Percentiles rank a stretch among this genome's conserved stretches.
These are phyloP conservation scores for Lithospermum erythrorhizon DNA, from an alignment of 257 asterid genomes.

Conservation along the genomic window DNA sequence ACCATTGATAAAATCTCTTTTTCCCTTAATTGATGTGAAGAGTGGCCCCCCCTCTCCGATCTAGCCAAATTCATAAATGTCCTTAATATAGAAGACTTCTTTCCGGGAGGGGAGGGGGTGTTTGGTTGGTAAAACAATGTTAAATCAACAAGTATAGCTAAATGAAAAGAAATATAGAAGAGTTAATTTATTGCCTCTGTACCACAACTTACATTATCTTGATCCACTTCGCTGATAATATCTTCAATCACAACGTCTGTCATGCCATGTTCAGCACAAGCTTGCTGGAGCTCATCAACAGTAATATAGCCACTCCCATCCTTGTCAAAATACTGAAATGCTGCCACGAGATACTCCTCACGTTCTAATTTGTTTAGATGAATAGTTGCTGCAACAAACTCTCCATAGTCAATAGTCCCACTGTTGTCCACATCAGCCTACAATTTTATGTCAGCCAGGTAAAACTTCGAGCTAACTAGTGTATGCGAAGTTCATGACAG, in stretches of 20 bases:
- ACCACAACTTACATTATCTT: conserved; percentile 49
- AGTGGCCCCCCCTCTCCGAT: too few relatives aligned
- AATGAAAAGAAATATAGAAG: neutral
- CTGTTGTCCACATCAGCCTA: conserved; percentile 87
- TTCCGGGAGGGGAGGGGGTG: too few relatives aligned
- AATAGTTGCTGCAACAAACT: conserved; percentile 69
- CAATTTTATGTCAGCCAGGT: conserved; percentile 14
- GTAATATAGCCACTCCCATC: conserved; percentile 83
- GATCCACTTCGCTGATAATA: conserved; percentile 74
- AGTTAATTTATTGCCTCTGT: conserved; percentile 1
- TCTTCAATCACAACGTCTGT: conserved; percentile 57
- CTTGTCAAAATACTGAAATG: conserved; percentile 72
- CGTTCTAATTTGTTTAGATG: conserved; percentile 74
- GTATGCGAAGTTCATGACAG: too few relatives aligned
- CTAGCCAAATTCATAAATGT: too few relatives aligned
- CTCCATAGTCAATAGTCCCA: conserved; percentile 78
- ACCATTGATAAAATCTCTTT: too few relatives aligned
- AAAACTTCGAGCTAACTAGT: neutral
- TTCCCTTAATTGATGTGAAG: too few relatives aligned
- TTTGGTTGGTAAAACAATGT: neutral
- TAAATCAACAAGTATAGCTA: neutral
- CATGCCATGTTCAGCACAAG: conserved; percentile 57
- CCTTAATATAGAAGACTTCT: too few relatives aligned
- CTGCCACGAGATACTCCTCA: conserved; percentile 70
- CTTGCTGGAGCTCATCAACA: conserved; percentile 82